phyloP scores from a whole-genome alignment of 768 basidiomycete genomes.

The Tephrocybe sp. region DNA sequence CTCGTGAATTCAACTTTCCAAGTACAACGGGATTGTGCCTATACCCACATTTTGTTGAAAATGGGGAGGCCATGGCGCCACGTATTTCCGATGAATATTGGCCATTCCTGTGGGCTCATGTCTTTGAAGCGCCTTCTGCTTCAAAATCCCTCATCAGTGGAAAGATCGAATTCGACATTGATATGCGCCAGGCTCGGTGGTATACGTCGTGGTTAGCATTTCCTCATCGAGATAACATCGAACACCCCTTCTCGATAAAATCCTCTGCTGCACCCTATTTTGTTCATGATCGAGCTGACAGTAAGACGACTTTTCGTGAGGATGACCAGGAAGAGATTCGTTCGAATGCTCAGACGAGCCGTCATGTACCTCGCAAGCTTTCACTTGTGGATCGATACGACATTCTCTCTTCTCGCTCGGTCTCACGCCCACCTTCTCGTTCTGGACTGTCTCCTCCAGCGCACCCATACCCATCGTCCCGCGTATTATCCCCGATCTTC shows the following conservation, averaged over 20 bases:
- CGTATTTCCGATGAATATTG: conserved; percentile 80
- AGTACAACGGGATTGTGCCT: conserved; percentile 75
- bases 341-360: conserved; percentile 33
- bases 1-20: conserved; percentile 80
- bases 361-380: conserved; percentile 64
- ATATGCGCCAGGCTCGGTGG: conserved; percentile 75
- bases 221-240: conserved; percentile 41
- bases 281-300: conserved; percentile 55
- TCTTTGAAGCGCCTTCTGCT: conserved; percentile 43
- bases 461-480: conserved; percentile 23
- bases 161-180: conserved; percentile 86
- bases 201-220: conserved; percentile 67
- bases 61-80: conserved; percentile 56
- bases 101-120: conserved; percentile 68
- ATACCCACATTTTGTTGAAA: conserved; percentile 68
- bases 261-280: conserved; percentile 43
- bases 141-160: conserved; percentile 65
- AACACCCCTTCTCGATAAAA: conserved; percentile 37
- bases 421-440: conserved; percentile 26
- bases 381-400: conserved; percentile 71
- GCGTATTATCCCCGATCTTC: conserved; percentile 55
- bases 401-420: conserved; percentile 35
- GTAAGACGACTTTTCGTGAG: conserved; percentile 45
- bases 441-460: conserved; percentile 28
- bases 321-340: conserved; percentile 38